A percentile compares a stretch with the other conserved stretches of the same genome.
phyloP scores from a whole-genome alignment of 75 land plant genomes.

The Cupressus sempervirens region DNA sequence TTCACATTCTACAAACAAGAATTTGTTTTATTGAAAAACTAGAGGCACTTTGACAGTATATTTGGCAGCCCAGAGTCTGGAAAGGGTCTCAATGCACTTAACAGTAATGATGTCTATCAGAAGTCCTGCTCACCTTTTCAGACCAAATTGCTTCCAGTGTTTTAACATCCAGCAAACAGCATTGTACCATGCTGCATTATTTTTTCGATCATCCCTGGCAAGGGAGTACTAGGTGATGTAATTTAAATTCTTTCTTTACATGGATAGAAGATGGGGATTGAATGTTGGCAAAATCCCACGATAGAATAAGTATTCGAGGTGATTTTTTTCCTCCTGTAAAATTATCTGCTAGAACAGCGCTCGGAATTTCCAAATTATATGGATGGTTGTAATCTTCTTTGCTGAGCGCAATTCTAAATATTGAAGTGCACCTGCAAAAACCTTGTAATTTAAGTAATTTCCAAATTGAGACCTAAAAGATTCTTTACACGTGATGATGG shows the following conservation, averaged over 20 bases:
- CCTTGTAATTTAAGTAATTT: not conserved
- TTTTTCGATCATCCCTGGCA: not conserved
- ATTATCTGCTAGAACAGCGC: constrained; percentile 7
- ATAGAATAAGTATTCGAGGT: not conserved
- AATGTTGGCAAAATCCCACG: not conserved
- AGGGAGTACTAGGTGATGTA: not conserved
- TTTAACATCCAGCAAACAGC: not conserved
- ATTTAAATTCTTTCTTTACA: not conserved
- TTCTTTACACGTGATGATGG: not conserved
- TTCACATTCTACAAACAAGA: not conserved
- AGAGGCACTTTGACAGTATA: not conserved
- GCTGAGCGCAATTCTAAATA: not conserved
- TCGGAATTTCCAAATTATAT: not conserved
- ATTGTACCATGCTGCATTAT: not conserved
- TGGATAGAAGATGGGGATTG: constrained; percentile 7
- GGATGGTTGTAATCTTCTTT: not conserved
- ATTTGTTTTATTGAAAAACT: not conserved
- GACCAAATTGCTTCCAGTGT: not conserved
- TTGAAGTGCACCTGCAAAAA: not conserved
- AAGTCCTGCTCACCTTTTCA: not conserved
- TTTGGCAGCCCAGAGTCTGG: not conserved
- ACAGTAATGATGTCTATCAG: not conserved
- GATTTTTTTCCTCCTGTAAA: constrained; percentile 1
- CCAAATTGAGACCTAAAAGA: not conserved
- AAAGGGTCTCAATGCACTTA: not conserved